Conservation (phyloP, 2,329 filamentous ascomycete species). For the Pseudocercospora pini-densiflorae region DNA sequence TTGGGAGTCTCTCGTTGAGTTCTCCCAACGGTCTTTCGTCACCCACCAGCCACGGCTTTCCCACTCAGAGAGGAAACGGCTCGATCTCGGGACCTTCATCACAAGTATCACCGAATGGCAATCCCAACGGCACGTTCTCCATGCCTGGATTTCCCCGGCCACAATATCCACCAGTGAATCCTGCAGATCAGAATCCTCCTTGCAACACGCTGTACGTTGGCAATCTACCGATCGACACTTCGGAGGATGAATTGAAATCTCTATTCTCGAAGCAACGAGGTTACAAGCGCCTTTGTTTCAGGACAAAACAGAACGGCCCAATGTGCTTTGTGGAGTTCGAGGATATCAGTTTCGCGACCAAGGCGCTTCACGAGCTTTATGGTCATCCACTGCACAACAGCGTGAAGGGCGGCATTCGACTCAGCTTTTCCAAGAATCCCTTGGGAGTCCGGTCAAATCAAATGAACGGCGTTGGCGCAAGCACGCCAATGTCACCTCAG, state of each 20-base stretch:
- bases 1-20: slow-evolving; percentile 73
- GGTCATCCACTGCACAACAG: slow-evolving; percentile 87
- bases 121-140: slow-evolving; percentile 57
- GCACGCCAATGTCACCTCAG: slow-evolving; percentile 56
- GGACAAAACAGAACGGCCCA: slow-evolving; percentile 91
- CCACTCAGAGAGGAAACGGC: slow-evolving; percentile 52
- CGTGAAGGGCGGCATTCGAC: slow-evolving; percentile 88
- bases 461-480: slow-evolving; percentile 56
- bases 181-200: slow-evolving; percentile 93
- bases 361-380: slow-evolving; percentile 86
- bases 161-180: slow-evolving; percentile 85
- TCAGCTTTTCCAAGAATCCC: slow-evolving; percentile 98
- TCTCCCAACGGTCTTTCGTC: slow-evolving; percentile 62
- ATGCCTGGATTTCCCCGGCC: slow-evolving; percentile 65
- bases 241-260: slow-evolving; percentile 92
- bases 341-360: slow-evolving; percentile 88
- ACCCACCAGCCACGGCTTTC: slow-evolving; percentile 59
- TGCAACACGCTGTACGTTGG: slow-evolving; percentile 98
- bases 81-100: slow-evolving; percentile 56
- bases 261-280: slow-evolving; percentile 92
- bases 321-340: slow-evolving; percentile 99
- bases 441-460: slow-evolving; percentile 86
- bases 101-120: slow-evolving; percentile 29
- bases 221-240: slow-evolving; percentile 91
- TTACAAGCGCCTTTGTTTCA: slow-evolving; percentile 93